Evolutionary conservation across 2,329 filamentous ascomycete genomes (phyloP), one percentile per base, ranked within the genome.

Genomic region (Samsoniella hepiali): DNA sequence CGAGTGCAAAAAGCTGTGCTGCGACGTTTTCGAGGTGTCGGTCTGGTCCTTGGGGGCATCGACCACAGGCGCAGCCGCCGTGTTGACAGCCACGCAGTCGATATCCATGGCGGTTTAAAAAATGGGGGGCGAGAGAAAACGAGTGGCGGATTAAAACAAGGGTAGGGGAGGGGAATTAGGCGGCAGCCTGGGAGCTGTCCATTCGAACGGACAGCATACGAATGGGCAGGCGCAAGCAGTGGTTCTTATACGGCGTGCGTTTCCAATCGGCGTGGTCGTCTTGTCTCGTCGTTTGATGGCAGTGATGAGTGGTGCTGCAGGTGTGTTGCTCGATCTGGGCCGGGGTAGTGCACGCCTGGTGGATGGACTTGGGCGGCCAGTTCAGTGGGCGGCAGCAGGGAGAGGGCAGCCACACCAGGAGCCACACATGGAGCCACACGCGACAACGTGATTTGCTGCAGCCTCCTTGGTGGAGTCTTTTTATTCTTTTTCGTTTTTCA

Each of bases 1-100:
- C 67, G 86, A 88, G 71, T 87, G 82, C 63, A 88, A 75, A 69
- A 84, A 84, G 65, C 74, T 77, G 36, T 78, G 75, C 66, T 68
- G 65, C 27, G 69, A 50, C 38, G 63, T 65, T 47, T 81, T 78
- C 57, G 76, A 72, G 67, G 73, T 73, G 64, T 76, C 72, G 64
- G 72, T 69, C 63, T 73, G 68, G 60, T 68, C 68, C 65, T 70
- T 64, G 54, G 66, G 67, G 58, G 64, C 66, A 71, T 73, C 65
- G 69, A 69, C 66, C 63, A 68, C 55, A 63, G 68, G 54, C 65
- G 65, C 60, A 47, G 68, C 29, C 51, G 15, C 40, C 36, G 63
- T 27, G 55, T 45, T 44, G 47, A 63, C 45, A 32, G 53, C 42
- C n/a, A 50, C 51, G 29, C 42, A 42, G 54, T 58, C 62, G 34